Evolutionary conservation across 2,329 filamentous ascomycete species (phyloP), one percentile per base, ranked within the genome.

Genomic region (Fusarium luffae): DNA sequence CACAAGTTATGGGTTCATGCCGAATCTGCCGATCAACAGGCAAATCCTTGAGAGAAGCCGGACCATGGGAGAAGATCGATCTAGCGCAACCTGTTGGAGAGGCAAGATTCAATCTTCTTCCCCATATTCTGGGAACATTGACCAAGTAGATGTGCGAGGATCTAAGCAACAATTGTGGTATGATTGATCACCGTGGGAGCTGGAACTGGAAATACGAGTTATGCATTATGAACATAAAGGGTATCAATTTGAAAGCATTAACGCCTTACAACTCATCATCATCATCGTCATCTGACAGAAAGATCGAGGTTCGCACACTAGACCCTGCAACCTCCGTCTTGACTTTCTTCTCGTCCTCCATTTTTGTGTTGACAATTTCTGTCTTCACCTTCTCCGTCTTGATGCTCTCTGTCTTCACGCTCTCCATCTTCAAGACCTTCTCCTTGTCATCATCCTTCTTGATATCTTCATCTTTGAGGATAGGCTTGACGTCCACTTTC

Each of bases 81-180:
- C 70, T 89, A 7, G 78, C 66, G 0, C 80, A 80, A 57, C 82
- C 82, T 0, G 67, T 71, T 0, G 76, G 71, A 3, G 82, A 86
- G 69, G 77, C 77, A 4, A 83, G 82, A 77, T 85, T 79, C 52
- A 68, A 79, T 2, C 63, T 77, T 4, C 64, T 86, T 16, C 86
- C 86, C 27, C 85, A 88, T 54, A 74, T 85, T n/a, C 65, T 84
- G 19, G 86, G 86, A 5, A 82, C 84, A 1, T 75, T 88, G 54
- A 87, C 83, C 0, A 89, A 89, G 63, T 88, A 74, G 13, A 27
- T 11, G 12, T 41, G 25, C 21, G 11, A 47, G 37, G 18, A 3
- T 28, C 12, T 21, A 11, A 18, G 37, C 13, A 32, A 27, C 18
- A 7, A 14, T 2, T 8, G 4, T 19, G 18, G 5, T 7, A 16